Base-by-base conservation (phyloP, 2,329 filamentous ascomycete species). In the Trichoderma breve region DNA sequence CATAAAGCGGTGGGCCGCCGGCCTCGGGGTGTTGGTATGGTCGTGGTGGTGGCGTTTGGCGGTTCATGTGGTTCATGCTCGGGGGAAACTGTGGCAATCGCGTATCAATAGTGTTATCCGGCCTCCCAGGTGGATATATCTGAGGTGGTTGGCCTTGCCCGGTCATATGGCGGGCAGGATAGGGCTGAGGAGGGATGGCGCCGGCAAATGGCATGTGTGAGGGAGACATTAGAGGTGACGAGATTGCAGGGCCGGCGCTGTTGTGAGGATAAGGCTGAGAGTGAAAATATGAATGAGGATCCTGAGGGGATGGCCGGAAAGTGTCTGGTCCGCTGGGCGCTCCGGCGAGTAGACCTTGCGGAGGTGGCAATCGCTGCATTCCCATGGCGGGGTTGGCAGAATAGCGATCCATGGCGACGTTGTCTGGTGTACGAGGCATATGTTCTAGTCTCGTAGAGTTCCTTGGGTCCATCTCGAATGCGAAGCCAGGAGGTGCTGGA, bases 371-470 rank as follows among this genome's bases (percentile, higher is more conserved):
- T 70, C 68, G 68, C 24, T 70, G 68, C 47, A 34, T 26, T 53
- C 61, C 79, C 60, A 28, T 66, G 68, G 32, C 62, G 62, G 55
- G 69, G 73, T 61, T 69, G 71, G 71, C 68, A 67, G 62, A 55
- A 21, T 75, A 74, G 57, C 73, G 73, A 68, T 76, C 75, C 43
- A 75, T 66, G 43, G 62, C 70, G 76, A 75, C 75, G 62, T 75
- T 58, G 60, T 75, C 74, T 71, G 76, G 76, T 57, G 74, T 74
- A 30, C 62, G 75, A 60, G 77, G 73, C 76, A 79, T 78, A 70
- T 74, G 71, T 71, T 76, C 75, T 11, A 72, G 30, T 15, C 57
- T 64, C 60, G 63, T 72, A 53, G 73, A 66, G 32, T 71, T 73
- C 47, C 73, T 71, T 55, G 73, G 61, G 61, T 74, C 65, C 60